Evolutionary conservation across 140 eudicot species (phyloP).

Genomic region (Erigeron philadelphicus): DNA sequence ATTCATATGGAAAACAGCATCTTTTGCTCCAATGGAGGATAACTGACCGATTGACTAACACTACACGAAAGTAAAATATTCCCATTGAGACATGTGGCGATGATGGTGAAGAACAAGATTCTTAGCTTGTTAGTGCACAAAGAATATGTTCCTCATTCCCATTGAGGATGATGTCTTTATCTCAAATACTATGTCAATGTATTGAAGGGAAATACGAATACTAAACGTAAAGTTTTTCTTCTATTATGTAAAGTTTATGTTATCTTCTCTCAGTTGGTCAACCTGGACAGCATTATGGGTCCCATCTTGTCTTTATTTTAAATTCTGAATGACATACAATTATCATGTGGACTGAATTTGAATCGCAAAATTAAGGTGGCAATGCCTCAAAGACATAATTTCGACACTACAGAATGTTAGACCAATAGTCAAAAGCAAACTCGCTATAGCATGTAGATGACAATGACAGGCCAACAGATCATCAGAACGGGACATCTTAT

Average conservation of each 20-base stretch:
- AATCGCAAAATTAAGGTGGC: conserved; percentile 3
- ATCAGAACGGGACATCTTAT: background rate
- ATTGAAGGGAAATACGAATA: conserved; percentile 18
- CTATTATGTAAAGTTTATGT: background rate
- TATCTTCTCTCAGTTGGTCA: conserved; percentile 11
- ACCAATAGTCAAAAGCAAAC: conserved; percentile 22
- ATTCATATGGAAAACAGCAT: conserved; percentile 7
- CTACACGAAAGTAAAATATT: conserved; percentile 24
- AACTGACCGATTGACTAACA: conserved; percentile 18
- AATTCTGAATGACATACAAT: background rate
- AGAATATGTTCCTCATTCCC: conserved; percentile 47
- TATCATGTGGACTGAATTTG: conserved; percentile 18
- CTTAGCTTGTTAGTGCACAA: conserved; percentile 49
- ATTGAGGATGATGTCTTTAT: conserved; percentile 21
- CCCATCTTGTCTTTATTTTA: conserved; percentile 12
- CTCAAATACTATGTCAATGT: conserved; percentile 6
- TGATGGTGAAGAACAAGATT: conserved; percentile 40
- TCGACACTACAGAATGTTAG: conserved; percentile 20
- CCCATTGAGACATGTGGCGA: conserved; percentile 34
- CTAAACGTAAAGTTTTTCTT: conserved; percentile 18
- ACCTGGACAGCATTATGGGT: conserved; percentile 15
- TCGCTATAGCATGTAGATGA: conserved; percentile 8
- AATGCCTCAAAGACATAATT: background rate
- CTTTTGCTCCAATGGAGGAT: conserved; percentile 36
- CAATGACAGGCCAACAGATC: background rate